Percentiles rank a stretch among this genome's conserved stretches.
Evolutionary conservation across 2,329 filamentous ascomycete genomes (phyloP).

Genomic region (Elsinoe ampelina): DNA sequence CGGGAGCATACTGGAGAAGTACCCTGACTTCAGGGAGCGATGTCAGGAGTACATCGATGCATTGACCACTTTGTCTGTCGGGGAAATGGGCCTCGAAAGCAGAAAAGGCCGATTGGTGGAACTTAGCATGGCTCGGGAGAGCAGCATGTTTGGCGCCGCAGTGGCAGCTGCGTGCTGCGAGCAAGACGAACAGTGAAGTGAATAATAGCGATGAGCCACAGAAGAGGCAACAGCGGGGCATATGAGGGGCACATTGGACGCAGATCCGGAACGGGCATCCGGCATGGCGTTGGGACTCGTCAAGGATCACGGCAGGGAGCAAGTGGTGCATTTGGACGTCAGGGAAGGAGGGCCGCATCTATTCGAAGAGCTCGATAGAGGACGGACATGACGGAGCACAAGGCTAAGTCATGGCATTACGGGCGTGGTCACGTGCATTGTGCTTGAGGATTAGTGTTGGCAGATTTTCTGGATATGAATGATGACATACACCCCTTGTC

Average conservation of each 20-base stretch:
- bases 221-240: too few relatives aligned
- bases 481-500: neutral
- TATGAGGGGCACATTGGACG: too few relatives aligned
- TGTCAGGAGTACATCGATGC: slow-evolving; percentile 57
- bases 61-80: slow-evolving; percentile 33
- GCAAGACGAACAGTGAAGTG: neutral
- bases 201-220: neutral
- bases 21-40: slow-evolving; percentile 54
- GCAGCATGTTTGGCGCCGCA: slow-evolving; percentile 64
- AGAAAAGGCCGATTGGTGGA: slow-evolving; percentile 49
- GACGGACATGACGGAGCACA: neutral
- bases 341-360: neutral
- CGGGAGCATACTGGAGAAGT: slow-evolving; percentile 70
- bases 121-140: slow-evolving; percentile 53
- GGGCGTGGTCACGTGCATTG: neutral
- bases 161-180: slow-evolving; percentile 43
- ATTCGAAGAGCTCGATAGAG: slow-evolving; percentile 9
- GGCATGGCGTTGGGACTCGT: too few relatives aligned
- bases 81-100: slow-evolving; percentile 26
- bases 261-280: too few relatives aligned
- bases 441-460: neutral
- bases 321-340: too few relatives aligned
- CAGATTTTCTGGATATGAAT: neutral
- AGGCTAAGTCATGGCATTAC: neutral
- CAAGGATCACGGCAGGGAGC: too few relatives aligned